Evolutionary conservation across 2,329 filamentous ascomycete species (phyloP).

Genomic region (Diaporthe amygdali): DNA sequence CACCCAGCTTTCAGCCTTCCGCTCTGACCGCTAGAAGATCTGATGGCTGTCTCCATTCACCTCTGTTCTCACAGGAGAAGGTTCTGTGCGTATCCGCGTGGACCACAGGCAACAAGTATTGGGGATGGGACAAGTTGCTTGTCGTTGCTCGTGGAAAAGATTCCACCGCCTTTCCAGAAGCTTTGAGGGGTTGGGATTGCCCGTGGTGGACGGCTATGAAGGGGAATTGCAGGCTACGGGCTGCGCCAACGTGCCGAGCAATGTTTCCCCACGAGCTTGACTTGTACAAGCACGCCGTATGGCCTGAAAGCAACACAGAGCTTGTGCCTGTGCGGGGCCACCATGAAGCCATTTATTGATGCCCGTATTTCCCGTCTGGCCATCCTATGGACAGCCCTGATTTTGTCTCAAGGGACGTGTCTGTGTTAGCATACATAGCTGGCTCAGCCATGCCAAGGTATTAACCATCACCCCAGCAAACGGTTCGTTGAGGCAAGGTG

Average conservation of each 20-base stretch:
- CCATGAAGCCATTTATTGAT: slow-evolving; percentile 19
- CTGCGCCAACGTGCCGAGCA: slow-evolving; percentile 39
- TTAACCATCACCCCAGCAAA: background rate
- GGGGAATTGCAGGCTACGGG: slow-evolving; percentile 39
- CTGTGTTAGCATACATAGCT: background rate
- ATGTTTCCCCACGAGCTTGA: slow-evolving; percentile 43
- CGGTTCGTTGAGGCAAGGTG: background rate
- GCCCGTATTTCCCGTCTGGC: background rate
- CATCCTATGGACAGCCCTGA: background rate
- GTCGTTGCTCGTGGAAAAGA: slow-evolving; percentile 30
- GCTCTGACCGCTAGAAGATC: slow-evolving; percentile 29
- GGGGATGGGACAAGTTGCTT: slow-evolving; percentile 2
- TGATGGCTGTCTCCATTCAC: slow-evolving; percentile 11
- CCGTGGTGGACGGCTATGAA: slow-evolving; percentile 38
- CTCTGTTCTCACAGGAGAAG: slow-evolving; percentile 36
- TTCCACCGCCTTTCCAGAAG: slow-evolving; percentile 48
- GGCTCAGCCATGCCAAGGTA: background rate
- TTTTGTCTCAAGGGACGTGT: background rate
- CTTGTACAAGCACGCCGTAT: slow-evolving; percentile 46
- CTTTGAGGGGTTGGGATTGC: slow-evolving; percentile 28
- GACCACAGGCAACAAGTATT: slow-evolving; percentile 26
- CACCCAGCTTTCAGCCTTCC: slow-evolving; percentile 21
- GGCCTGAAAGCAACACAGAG: slow-evolving; percentile 43
- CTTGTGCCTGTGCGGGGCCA: slow-evolving; percentile 29
- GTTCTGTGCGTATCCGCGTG: slow-evolving; percentile 41